These are phyloP conservation scores for Bremia lactucae DNA, from an alignment of 352 stramenopile genomes.

Conservation along the genomic window DNA sequence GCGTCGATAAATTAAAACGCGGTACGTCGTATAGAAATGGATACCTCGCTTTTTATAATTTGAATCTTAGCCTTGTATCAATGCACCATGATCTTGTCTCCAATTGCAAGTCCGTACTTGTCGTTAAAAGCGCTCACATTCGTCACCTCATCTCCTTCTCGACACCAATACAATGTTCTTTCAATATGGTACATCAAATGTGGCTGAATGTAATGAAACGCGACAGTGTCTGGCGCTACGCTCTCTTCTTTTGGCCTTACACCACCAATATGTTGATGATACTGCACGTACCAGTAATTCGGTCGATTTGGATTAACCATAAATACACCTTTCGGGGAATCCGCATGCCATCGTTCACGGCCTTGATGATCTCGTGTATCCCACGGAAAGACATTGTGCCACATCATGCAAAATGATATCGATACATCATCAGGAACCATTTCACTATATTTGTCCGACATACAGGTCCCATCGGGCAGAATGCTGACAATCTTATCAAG, in stretches of 20 bases:
- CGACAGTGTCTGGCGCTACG: constrained; percentile 53
- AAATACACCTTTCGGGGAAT: constrained; percentile 59
- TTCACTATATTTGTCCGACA: constrained; percentile 52
- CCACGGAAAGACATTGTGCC: constrained; percentile 56
- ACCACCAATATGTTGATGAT: constrained; percentile 59
- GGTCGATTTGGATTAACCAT: constrained; percentile 38
- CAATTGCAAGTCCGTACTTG: constrained; percentile 38
- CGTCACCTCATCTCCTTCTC: constrained; percentile 30
- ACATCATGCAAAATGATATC: constrained; percentile 85
- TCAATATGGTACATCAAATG: constrained; percentile 75
- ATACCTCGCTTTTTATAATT: not conserved
- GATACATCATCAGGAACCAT: constrained; percentile 72
- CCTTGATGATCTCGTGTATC: constrained; percentile 56
- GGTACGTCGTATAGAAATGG: too few relatives aligned
- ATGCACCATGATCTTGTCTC: constrained; percentile 35
- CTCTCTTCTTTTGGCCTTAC: constrained; percentile 38
- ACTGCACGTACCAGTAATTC: constrained; percentile 66
- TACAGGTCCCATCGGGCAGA: constrained; percentile 40
- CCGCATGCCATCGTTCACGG: constrained; percentile 69
- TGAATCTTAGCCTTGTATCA: too few relatives aligned
- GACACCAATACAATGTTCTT: constrained; percentile 58
- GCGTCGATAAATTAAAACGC: too few relatives aligned
- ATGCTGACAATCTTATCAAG: constrained; percentile 54
- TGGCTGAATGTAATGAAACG: constrained; percentile 69
- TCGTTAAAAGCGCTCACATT: constrained; percentile 44